Evolutionary conservation across 495 filamentous ascomycete genomes (phyloP), one percentile per base, ranked within the genome.

Genomic region (Hyaloscypha finlandica): DNA sequence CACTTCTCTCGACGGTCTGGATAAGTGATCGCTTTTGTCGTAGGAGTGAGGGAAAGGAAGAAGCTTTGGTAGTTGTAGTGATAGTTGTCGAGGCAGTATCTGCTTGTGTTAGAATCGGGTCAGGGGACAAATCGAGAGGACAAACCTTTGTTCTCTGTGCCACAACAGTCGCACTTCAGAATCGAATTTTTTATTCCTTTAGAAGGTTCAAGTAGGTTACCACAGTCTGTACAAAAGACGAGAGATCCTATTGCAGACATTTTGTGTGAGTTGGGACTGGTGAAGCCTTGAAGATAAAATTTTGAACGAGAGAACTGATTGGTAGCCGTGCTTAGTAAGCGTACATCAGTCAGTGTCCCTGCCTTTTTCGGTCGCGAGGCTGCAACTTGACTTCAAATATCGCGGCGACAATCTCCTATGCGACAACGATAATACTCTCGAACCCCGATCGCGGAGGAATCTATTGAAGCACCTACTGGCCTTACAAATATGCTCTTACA

Each of bases 171-270:
- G 81, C 94, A 99, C 68, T 82, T 79, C 29, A 99, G 78, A 63
- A 90, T 86, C 19, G 88, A 89, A 73, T 92, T 89, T 63, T 85
- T 81, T 68, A 87, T 85, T 48, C 92, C 91, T 58, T 89, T 87
- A 29, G 91, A 91, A 30, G 86, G 84, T 30, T 95, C 92, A 55
- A 99, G 85, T 3, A 97, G 84, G 77, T 96, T 94, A 56, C 94
- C 94, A 76, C 94, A 97, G 75, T 93, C 92, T 20, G 87, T 92
- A 80, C 95, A 97, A 79, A 99, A 99, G 51, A 97, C 87, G 35
- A 97, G 81, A 33, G 93, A 95, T 30, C 93, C 94, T 67, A 97
- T 91, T 11, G 89, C 86, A 65, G 94, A 88, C 93, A 97, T 97
- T 33, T 68, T 80, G 62, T 48, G 22, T 35, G 52, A 30, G 54